Base-by-base conservation (phyloP, 179 eudicot genomes). In the Beta corolliflora region DNA sequence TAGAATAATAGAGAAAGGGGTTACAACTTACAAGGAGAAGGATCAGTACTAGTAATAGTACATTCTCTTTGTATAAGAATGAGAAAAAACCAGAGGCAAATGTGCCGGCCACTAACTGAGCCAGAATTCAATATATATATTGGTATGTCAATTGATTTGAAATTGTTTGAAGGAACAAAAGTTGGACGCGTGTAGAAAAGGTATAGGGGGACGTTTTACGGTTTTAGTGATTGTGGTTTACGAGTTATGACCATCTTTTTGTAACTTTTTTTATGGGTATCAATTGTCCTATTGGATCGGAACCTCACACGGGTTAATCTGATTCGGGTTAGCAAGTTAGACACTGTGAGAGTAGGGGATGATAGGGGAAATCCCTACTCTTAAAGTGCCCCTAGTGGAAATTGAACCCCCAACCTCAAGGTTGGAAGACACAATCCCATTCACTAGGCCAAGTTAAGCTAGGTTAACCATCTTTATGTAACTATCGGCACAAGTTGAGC, bases 71-170 rank as follows among this genome's bases (percentile, higher is more conserved):
- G 46, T 45, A 10, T 10, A 48, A 60, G 48, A 79, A 67, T 29
- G 80, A 75, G 52, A 61, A 69, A 58, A 79, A 53, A 16, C 44
- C 18, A 79, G 46, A 65, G 70, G 46, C 21, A 29, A 78, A 75
- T 85, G 82, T 85, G 85, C 79, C 72, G 76, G 83, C 85, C 83
- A 82, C 80, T 76, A 56, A 54, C 72, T 19, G 61, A 61, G 67
- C 81, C 72, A 69, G 59, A 45, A 15, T 46, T 48, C 14, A 10
- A 5, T 71, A n/a, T 83, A 83, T 74, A 79, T 58, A 73, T 74
- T 46, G 76, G 71, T 52, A 19, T 5, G 8, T n/a, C 67, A 21
- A 46, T 75, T 53, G 71, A 67, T 79, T 83, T 79, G 45, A 79
- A 74, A 59, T 67, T 68, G 19, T 68, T 31, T 46, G 67, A 8